These are phyloP conservation scores for Arabidopsis thaliana DNA, from an alignment of 345 rosid species.

Conservation along the genomic window DNA sequence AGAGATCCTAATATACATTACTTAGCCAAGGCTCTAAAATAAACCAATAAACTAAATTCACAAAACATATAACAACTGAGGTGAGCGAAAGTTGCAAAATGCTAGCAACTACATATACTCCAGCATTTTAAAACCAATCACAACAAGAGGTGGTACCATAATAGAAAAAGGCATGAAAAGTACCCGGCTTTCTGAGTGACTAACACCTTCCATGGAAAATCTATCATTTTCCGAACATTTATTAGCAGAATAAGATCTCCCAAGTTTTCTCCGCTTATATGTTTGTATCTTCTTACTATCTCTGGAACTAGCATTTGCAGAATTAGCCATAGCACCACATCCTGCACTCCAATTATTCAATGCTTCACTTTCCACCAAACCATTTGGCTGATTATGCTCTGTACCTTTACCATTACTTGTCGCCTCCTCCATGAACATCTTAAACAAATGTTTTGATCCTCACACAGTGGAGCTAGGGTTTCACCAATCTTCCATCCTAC, in stretches of 20 bases:
- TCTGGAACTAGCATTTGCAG: slow-evolving; percentile 51
- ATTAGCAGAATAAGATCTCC: slow-evolving; percentile 47
- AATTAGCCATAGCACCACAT: slow-evolving; percentile 43
- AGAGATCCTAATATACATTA: neutral
- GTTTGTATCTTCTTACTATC: slow-evolving; percentile 54
- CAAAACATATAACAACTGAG: slow-evolving; percentile 13
- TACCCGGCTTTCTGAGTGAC: slow-evolving; percentile 58
- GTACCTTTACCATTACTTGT: slow-evolving; percentile 49
- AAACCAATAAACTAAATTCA: neutral
- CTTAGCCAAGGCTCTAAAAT: neutral
- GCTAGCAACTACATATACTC: neutral
- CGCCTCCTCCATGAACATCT: slow-evolving; percentile 59
- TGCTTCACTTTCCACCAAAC: slow-evolving; percentile 46
- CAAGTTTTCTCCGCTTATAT: slow-evolving; percentile 76
- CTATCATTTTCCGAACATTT: slow-evolving; percentile 48
- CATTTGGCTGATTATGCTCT: slow-evolving; percentile 39
- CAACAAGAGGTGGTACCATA: slow-evolving; percentile 1
- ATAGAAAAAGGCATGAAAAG: neutral
- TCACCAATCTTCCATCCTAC: slow-evolving; percentile 29
- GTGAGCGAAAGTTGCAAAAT: neutral
- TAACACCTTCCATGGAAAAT: slow-evolving; percentile 47
- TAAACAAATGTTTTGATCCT: slow-evolving; percentile 32
- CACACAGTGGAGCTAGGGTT: slow-evolving; percentile 48
- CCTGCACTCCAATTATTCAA: slow-evolving; percentile 48
- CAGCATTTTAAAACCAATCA: slow-evolving; percentile 12